Base-by-base conservation (phyloP, 306 rosid species). In the Quercus ilex region DNA sequence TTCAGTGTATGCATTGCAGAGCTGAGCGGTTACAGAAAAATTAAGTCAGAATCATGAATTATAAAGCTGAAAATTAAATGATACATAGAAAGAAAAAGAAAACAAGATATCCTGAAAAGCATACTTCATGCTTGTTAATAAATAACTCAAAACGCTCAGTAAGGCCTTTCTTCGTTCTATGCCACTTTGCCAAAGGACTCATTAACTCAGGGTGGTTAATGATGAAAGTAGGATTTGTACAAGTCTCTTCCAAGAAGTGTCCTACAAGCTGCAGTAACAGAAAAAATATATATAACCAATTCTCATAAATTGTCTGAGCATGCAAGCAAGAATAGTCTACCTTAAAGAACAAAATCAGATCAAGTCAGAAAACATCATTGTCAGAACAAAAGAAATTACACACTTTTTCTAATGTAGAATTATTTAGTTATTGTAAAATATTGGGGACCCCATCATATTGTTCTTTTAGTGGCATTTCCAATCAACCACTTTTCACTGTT, bases 121-220 rank as follows among this genome's bases (percentile, higher is more conserved):
- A 76, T 86, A 95, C 99, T 77, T 95, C 98, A 19, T 62, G 99
- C 71, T 92, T 92, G 85, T 89, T 95, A 62, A 95, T 21, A 69
- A 95, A 92, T 85, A 95, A 86, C 75, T 92, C 98, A 74, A 95
- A 95, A 26, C 99, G 99, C 70, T 95, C 98, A 10, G 98, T 95
- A 77, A 91, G 85, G 81, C 97, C 85, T 6, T 93, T 95, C 74
- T 87, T 91, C 1, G 89, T 80, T 89, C 99, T 87, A 79, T 92
- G 99, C 95, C 97, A 92, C 89, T 95, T 95, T 1, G 99, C 99
- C 84, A 95, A 80, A 62, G 96, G 99, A 84, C 99, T 95, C 98
- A 90, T 95, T 73, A 95, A 83, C 90, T 95, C 96, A 0, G 99
- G 99, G 83, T 90, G 98, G 81, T 95, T 92, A 33, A 90, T 92